These are phyloP conservation scores for Fusarium burgessii DNA, from an alignment of 2,329 filamentous ascomycete genomes.

Conservation along the genomic window DNA sequence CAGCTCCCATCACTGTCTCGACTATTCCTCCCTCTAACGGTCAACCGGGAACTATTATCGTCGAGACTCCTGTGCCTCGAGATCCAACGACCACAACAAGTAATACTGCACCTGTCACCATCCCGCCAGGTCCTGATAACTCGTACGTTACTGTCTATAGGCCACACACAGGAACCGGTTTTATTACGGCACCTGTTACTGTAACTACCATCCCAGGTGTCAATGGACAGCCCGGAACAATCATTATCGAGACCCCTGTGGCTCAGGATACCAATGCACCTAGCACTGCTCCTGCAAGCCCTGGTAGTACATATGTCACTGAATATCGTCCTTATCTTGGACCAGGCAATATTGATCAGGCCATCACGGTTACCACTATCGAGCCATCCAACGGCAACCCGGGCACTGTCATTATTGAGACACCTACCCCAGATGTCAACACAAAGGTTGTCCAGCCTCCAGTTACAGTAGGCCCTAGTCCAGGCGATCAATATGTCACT, in stretches of 20 bases:
- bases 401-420: slow-evolving; percentile 31
- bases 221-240: slow-evolving; percentile 26
- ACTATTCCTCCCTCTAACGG: slow-evolving; percentile 21
- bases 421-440: slow-evolving; percentile 14
- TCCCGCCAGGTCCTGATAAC: slow-evolving; percentile 16
- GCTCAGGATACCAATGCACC: neutral
- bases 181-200: slow-evolving; percentile 25
- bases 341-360: slow-evolving; percentile 16
- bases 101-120: slow-evolving; percentile 6
- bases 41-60: slow-evolving; percentile 25
- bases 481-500: slow-evolving; percentile 20
- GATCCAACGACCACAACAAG: neutral
- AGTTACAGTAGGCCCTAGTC: slow-evolving; percentile 19
- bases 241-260: slow-evolving; percentile 25
- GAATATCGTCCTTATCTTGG: slow-evolving; percentile 29
- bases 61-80: slow-evolving; percentile 18
- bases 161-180: slow-evolving; percentile 18
- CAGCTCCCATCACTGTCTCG: slow-evolving; percentile 17
- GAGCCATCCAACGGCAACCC: slow-evolving; percentile 17
- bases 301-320: slow-evolving; percentile 16
- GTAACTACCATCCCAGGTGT: slow-evolving; percentile 19
- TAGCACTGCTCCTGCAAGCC: neutral
- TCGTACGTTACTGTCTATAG: slow-evolving; percentile 31
- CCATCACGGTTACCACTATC: slow-evolving; percentile 30
- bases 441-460: slow-evolving; percentile 21